Evolutionary conservation across 768 basidiomycete species (phyloP).

Genomic region (Xerocomellus dryophilus): DNA sequence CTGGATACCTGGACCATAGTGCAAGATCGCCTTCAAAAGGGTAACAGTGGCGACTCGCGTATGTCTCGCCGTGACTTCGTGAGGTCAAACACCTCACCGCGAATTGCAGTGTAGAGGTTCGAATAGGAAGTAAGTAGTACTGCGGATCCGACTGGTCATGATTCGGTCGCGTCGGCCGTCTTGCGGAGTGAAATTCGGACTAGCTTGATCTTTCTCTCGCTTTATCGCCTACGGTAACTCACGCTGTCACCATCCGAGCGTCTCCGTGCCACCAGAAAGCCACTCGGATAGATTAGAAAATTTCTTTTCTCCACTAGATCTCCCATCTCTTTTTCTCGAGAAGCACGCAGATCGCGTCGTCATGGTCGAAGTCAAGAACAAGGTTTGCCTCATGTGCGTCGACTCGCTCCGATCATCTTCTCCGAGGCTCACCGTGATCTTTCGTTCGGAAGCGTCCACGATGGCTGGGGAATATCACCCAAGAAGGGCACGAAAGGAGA

Average conservation of each 20-base stretch:
- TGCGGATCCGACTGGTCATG: no score
- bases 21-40: no score
- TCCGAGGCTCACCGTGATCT: background rate
- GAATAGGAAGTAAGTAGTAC: no score
- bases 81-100: no score
- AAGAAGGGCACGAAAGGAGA: constrained; percentile 75
- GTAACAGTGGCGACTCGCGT: no score
- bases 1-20: no score
- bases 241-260: constrained; percentile 5
- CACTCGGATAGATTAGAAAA: constrained; percentile 4
- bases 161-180: no score
- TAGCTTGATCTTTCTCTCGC: no score
- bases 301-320: background rate
- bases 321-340: background rate
- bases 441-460: constrained; percentile 66
- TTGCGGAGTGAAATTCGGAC: no score
- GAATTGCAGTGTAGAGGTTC: no score
- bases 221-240: background rate
- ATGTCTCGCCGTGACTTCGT: no score
- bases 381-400: constrained; percentile 85
- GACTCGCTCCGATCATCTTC: background rate
- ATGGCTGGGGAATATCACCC: constrained; percentile 88
- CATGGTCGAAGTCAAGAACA: constrained; percentile 69
- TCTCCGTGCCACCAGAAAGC: constrained; percentile 1
- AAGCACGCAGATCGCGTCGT: background rate